Evolutionary conservation across 2,329 filamentous ascomycete species (phyloP).

Genomic region (Cryphonectria parasitica): DNA sequence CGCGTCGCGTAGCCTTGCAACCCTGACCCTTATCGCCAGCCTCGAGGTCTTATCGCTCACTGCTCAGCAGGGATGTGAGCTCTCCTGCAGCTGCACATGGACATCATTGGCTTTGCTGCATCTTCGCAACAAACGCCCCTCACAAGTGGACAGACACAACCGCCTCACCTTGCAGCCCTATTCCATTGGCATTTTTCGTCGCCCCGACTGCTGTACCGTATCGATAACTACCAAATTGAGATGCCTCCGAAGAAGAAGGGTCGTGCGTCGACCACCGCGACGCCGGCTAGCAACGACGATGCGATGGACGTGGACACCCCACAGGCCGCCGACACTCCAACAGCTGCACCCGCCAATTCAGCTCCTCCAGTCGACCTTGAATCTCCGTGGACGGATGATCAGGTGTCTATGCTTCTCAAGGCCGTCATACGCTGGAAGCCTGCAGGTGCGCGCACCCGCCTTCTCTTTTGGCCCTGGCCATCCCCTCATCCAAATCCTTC

Average conservation of each 20-base stretch:
- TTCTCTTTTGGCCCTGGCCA: neutral
- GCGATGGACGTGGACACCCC: conserved; percentile 64
- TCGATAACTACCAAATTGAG: conserved; percentile 13
- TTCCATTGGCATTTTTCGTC: neutral
- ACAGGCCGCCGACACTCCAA: conserved; percentile 54
- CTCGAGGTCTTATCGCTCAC: neutral
- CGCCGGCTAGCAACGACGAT: conserved; percentile 59
- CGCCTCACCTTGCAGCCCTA: neutral
- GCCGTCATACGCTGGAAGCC: conserved; percentile 94
- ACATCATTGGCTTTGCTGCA: neutral
- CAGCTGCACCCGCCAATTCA: conserved; percentile 46
- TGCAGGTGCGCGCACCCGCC: conserved; percentile 63
- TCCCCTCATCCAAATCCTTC: conserved; percentile 11
- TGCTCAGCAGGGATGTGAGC: neutral
- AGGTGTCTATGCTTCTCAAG: conserved; percentile 91
- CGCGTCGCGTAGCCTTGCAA: conserved; percentile 3
- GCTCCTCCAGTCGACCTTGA: conserved; percentile 49
- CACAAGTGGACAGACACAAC: neutral
- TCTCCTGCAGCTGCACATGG: neutral
- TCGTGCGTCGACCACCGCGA: conserved; percentile 52
- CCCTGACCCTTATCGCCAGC: neutral
- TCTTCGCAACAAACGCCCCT: neutral
- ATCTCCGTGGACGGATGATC: conserved; percentile 93
- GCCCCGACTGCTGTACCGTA: neutral
- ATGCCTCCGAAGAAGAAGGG: conserved; percentile 72